Base-by-base conservation (phyloP, 441 rosid genomes). In the Croton laevigatus region DNA sequence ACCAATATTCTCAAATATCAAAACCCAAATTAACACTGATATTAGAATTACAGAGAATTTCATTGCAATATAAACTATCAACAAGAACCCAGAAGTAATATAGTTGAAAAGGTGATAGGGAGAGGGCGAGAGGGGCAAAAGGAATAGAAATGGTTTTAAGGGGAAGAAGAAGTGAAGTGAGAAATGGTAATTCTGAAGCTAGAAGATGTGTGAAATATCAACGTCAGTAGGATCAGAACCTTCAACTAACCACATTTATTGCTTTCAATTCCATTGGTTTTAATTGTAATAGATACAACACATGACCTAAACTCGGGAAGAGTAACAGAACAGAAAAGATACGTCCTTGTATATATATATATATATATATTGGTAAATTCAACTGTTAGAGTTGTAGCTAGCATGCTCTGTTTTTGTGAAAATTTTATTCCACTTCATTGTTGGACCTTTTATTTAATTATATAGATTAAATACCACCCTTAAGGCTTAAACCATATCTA, bases 161-260 rank as follows among this genome's bases (percentile, higher is more conserved):
- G 59, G 54, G 48, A 45, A 14, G n/a, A 23, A 32, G 36, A 59
- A 19, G 51, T 49, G 19, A 23, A 69, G 16, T 65, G 73, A 45
- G 72, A 16, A 62, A 37, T 36, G 44, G 6, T 49, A 19, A 53
- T 14, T 14, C 52, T 44, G 36, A 51, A 17, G 11, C 46, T 22
- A 59, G 55, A 52, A 46, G 32, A 52, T 40, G 54, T 70, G 53
- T 12, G 69, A 71, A 38, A 71, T 53, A 72, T 79, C 76, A 59
- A 64, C 71, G 34, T 79, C 69, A 66, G 17, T 27, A 20, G 34
- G 71, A 65, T 54, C 67, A 58, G 68, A 63, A 74, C 75, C n/a
- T 73, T 66, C 79, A 79, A 70, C 82, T 54, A 79, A 75, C 76
- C 34, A 46, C 71, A 79, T 75, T 79, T 52, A 79, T 68, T 75